phyloP scores from a whole-genome alignment of 2,329 filamentous ascomycete genomes.

The Diaporthe sp. region DNA sequence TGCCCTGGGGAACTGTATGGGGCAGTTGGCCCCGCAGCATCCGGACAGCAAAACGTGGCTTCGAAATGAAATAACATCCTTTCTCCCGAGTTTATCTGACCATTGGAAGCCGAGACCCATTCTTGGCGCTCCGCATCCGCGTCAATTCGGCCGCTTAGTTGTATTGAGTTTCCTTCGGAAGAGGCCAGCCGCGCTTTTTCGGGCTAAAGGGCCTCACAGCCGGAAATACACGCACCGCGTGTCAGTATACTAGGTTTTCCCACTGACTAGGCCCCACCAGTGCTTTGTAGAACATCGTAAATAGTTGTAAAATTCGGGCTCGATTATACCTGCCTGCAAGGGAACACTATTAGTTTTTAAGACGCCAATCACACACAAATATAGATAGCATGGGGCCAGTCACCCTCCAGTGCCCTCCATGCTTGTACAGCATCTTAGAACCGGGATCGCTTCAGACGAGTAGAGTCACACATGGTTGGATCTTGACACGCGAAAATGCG shows the following conservation, averaged over 20 bases:
- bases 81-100: background rate
- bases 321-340: background rate
- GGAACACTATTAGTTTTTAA: background rate
- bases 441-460: too few relatives aligned
- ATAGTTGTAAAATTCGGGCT: too few relatives aligned
- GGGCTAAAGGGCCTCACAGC: slow-evolving; percentile 22
- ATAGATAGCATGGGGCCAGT: background rate
- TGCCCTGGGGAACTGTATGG: background rate
- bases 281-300: too few relatives aligned
- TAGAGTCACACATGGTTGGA: too few relatives aligned
- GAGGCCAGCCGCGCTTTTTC: slow-evolving; percentile 26
- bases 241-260: background rate
- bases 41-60: background rate
- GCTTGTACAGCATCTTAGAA: too few relatives aligned
- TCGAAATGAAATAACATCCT: background rate
- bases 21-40: background rate
- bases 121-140: background rate
- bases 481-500: too few relatives aligned
- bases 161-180: slow-evolving; percentile 23
- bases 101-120: slow-evolving; percentile 30
- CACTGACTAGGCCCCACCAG: background rate
- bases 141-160: slow-evolving; percentile 4
- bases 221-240: background rate
- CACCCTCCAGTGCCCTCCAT: background rate
- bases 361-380: background rate